Evolutionary conservation across 2,329 filamentous ascomycete genomes (phyloP), one percentile per base, ranked within the genome.

Genomic region (Hypoxylon sp.): DNA sequence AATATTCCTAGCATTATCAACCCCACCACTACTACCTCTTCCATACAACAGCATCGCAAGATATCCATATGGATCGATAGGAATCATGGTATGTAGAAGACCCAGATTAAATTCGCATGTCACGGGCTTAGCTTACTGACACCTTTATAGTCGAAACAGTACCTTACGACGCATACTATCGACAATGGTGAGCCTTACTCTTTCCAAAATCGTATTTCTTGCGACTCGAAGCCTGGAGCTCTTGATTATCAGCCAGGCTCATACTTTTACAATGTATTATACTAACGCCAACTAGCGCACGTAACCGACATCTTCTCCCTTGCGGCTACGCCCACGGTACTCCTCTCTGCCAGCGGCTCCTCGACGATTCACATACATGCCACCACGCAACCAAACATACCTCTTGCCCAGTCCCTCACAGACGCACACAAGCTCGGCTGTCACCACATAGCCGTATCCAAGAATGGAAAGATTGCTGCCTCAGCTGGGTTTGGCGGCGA

Each of bases 91-190:
- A 77, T 59, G 77, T 55, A 13, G 4, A 39, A 31, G 5, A 37
- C 37, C 11, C 33, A 24, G 6, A 39, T 6, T 17, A 1, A 54
- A 42, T 0, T 13, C 3, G 2, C 26, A 3, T 33, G 0, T 2
- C n/a, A 8, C 42, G 51, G 33, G 9, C 24, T 9, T 17, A n/a
- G 22, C 44, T 10, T 53, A 31, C 60, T 67, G 46, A 66, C 58
- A n/a, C 29, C 22, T n/a, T n/a, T 35, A n/a, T 66, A 98, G 96
- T 99, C 96, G 62, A 98, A 98, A 84, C 96, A 98, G 91, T 99
- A 98, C 80, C 88, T 99, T 70, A 97, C 95, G 76, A 92, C 92
- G 73, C 93, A 97, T 81, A 95, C 94, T 47, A 89, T 97, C 80
- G 92, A 97, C 79, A 88, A 94, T 84, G 94, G 93, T 93, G 80